Base-by-base conservation (phyloP, 352 stramenopile genomes). In the Porosira glacialis region DNA sequence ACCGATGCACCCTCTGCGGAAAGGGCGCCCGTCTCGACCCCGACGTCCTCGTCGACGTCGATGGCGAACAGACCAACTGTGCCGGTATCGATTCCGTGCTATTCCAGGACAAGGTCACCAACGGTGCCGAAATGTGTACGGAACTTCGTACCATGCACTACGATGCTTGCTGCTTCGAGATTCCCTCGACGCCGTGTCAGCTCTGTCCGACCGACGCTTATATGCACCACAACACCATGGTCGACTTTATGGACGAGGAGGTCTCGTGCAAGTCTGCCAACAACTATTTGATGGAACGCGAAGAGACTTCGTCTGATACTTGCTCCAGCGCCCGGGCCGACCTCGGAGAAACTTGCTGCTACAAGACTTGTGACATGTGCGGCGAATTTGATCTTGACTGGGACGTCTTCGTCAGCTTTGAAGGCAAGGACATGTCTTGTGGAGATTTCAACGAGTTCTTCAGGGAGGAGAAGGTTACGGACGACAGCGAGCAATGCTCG, bases 361-460 rank as follows among this genome's bases (percentile, higher is more conserved):
- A 84, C 33, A 61, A 84, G 17, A 39, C 80, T 24, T 84, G 75
- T 48, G 45, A 84, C 30, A 57, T 84, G 38, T 84, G 75, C 50
- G 75, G 63, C 27, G 60, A 79, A 27, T 52, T 84, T 43, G 52
- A 66, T 33, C 49, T 84, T 47, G 75, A 84, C 57, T 84, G 65
- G 59, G 75, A 84, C 52, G 51, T 59, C 44, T 51, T 80, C 0
- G 58, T 84, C 30, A 63, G 78, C 55, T 84, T 80, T 47, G 66
- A 84, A n/a, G 61, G 59, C 5, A 59, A 75, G 19, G 43, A 53
- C 11, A 48, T 80, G 30, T 49, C 75, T 38, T 84, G 75, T 58
- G 75, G 75, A 44, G 75, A 84, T 30, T 55, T 84, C 26, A 84
- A 75, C 33, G 64, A 69, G 31, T 62, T 84, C 49, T 84, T 84